Evolutionary conservation across 2,329 filamentous ascomycete genomes (phyloP).

Genomic region (Ceratocystis colombiana): DNA sequence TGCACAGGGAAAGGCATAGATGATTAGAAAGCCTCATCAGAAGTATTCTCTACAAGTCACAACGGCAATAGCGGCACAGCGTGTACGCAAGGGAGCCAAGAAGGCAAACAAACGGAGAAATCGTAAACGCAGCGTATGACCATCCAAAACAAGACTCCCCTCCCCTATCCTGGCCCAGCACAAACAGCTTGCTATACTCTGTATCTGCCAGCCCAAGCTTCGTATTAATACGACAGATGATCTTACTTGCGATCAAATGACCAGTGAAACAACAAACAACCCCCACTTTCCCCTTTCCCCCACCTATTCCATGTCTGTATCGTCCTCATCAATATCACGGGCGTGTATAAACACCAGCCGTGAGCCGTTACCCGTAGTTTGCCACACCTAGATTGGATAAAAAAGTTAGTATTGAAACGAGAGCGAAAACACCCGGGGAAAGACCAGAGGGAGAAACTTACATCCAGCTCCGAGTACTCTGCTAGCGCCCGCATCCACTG

Average conservation of each 20-base stretch:
- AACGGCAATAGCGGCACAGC: not conserved
- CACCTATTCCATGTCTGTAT: slow-evolving; percentile 36
- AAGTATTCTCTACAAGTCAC: not conserved
- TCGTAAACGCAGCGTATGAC: slow-evolving; percentile 15
- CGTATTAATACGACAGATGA: not conserved
- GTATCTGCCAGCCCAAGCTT: not conserved
- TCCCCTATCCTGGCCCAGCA: not conserved
- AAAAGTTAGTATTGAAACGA: slow-evolving; percentile 34
- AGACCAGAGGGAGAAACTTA: slow-evolving; percentile 46
- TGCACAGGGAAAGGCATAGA: no score
- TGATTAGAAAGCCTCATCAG: not conserved
- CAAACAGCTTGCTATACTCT: slow-evolving; percentile 2
- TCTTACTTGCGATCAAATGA: not conserved
- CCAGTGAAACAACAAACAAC: slow-evolving; percentile 2
- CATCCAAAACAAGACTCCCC: slow-evolving; percentile 16
- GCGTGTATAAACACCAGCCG: slow-evolving; percentile 61
- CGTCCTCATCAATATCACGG: slow-evolving; percentile 40
- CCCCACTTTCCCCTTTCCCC: not conserved
- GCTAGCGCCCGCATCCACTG: slow-evolving; percentile 79
- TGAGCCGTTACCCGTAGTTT: slow-evolving; percentile 61
- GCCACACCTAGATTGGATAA: slow-evolving; percentile 53
- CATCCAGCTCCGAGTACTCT: slow-evolving; percentile 79
- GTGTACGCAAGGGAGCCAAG: not conserved
- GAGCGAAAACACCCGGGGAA: not conserved
- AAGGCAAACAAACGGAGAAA: slow-evolving; percentile 3